Base-by-base conservation (phyloP, 805 yeast genomes). In the Candida pseudofarinosa region DNA sequence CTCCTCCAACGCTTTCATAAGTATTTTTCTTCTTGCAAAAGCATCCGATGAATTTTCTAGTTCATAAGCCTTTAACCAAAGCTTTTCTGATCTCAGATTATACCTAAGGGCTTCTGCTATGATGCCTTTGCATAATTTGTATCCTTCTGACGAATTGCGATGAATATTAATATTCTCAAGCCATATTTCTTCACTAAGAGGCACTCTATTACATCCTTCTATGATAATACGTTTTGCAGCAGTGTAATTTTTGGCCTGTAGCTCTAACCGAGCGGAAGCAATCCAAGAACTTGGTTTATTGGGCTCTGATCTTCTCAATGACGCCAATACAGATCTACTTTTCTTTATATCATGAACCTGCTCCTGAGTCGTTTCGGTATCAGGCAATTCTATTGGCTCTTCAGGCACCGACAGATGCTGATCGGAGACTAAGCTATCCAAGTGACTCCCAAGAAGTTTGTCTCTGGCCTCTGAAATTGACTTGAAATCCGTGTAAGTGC, bases 191-290 rank as follows among this genome's bases (percentile, higher is more conserved):
- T 82, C 95, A 50, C 71, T 77, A 33, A 65, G 67, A 0, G 89
- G 87, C 49, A 90, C 80, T 35, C 67, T 67, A 3, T 65, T 68
- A 54, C 96, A 85, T 1, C 96, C 99, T 55, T 86, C 80, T n/a
- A 69, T 70, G 4, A 89, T 82, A 13, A 85, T 47, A 17, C 62
- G 63, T 41, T 76, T 74, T 0, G 98, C 97, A 12, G 61, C 61
- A 4, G 63, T 63, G 41, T 69, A 67, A 40, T 79, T 80, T 35
- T 73, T 72, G 1, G 82, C 83, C 36, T 73, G 75, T 49, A 79
- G 84, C 55, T 91, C 98, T 7, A 88, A 58, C 37, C 88, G 64
- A 0, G 96, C 95, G 38, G 88, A 78, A 0, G 95, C 88, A 17
- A 91, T 85, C 96, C 96, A 91, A 3, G 85, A 86, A 38, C 77